Conservation (phyloP, 257 asterid genomes). For the Henckelia pumila region DNA sequence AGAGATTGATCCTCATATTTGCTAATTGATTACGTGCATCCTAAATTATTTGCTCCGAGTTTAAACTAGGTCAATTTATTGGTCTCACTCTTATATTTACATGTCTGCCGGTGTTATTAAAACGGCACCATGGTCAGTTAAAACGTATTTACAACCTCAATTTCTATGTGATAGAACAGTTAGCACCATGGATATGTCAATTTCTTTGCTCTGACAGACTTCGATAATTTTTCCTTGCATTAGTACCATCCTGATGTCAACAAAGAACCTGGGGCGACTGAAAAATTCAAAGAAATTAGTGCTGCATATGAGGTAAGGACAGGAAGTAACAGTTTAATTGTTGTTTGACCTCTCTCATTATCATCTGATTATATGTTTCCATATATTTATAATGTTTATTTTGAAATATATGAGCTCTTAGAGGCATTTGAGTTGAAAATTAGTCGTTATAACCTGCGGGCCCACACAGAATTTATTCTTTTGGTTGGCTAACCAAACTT, state of each 20-base stretch:
- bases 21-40: neutral
- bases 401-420: constrained; percentile 9
- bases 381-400: neutral
- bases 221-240: constrained; percentile 23
- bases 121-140: neutral
- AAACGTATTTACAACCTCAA: neutral
- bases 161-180: neutral
- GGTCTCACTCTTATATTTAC: neutral
- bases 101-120: neutral
- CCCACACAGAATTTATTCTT: constrained; percentile 7
- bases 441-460: neutral
- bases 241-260: constrained; percentile 98
- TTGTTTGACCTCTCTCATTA: constrained; percentile 6
- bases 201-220: constrained; percentile 1
- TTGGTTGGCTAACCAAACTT: neutral
- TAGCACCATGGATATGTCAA: neutral
- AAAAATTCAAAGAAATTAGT: constrained; percentile 93
- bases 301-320: constrained; percentile 92
- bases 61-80: neutral
- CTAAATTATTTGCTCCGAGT: neutral
- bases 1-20: neutral
- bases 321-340: constrained; percentile 19
- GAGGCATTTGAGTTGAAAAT: constrained; percentile 8
- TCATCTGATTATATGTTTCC: constrained; percentile 15
- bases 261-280: constrained; percentile 94